Conservation (phyloP, 805 yeast species). For the Debaryomyces maramus region DNA sequence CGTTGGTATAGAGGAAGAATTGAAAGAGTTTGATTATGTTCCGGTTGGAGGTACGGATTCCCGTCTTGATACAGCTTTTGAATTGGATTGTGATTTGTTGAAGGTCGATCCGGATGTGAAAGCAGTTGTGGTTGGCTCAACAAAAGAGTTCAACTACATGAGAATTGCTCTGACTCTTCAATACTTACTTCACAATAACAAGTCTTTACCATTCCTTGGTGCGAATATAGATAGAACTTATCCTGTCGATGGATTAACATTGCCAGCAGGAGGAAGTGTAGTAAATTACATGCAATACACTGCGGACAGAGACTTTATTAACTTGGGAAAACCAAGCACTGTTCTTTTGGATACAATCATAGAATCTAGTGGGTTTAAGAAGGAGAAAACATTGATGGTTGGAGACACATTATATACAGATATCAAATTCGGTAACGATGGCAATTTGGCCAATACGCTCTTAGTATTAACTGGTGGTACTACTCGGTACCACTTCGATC, state of each 20-base stretch:
- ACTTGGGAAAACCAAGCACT: conserved; percentile 41
- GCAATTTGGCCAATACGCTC: conserved; percentile 32
- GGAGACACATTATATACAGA: conserved; percentile 46
- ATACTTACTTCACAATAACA: conserved; percentile 32
- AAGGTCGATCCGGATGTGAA: conserved; percentile 37
- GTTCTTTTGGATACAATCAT: conserved; percentile 31
- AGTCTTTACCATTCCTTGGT: conserved; percentile 38
- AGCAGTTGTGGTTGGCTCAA: conserved; percentile 43
- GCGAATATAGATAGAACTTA: conserved; percentile 42
- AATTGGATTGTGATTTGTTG: conserved; percentile 24
- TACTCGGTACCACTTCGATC: conserved; percentile 22
- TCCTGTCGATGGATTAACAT: conserved; percentile 36
- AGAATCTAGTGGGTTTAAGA: conserved; percentile 25
- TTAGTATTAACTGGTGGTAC: conserved; percentile 42
- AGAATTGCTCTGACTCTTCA: conserved; percentile 38
- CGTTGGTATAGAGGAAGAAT: conserved; percentile 36
- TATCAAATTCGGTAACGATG: conserved; percentile 44
- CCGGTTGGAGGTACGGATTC: conserved; percentile 38
- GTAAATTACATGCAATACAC: conserved; percentile 40
- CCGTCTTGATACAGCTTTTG: conserved; percentile 24
- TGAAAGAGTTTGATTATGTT: conserved; percentile 30
- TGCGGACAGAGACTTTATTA: conserved; percentile 29
- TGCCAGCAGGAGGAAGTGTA: conserved; percentile 45
- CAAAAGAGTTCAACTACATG: conserved; percentile 38
- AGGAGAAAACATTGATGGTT: conserved; percentile 34